Percentiles rank a stretch among this genome's conserved stretches.
Conservation (phyloP, 352 stramenopile genomes). For the Salisapilia sapeloensis region DNA sequence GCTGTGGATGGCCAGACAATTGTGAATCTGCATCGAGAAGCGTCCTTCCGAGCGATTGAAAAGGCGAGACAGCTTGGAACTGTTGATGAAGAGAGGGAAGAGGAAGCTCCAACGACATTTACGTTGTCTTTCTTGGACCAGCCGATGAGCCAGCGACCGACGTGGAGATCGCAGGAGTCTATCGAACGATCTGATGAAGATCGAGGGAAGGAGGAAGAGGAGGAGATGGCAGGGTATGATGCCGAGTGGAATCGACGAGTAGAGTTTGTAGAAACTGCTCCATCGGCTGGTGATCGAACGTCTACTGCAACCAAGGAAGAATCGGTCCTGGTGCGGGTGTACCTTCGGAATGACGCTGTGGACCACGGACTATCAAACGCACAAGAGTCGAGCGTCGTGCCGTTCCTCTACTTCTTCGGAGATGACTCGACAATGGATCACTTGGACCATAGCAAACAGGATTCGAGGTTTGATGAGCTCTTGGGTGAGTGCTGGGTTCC, state of each 20-base stretch:
- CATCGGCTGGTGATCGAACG: neutral
- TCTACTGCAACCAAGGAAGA: too few relatives aligned
- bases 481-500: conserved; percentile 68
- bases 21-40: conserved; percentile 62
- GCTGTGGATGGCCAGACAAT: conserved; percentile 66
- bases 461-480: conserved; percentile 59
- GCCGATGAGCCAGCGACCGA: conserved; percentile 8
- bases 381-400: conserved; percentile 72
- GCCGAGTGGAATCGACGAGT: conserved; percentile 74
- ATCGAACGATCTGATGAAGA: conserved; percentile 1
- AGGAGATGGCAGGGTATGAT: conserved; percentile 17
- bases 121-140: conserved; percentile 62
- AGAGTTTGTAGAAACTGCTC: conserved; percentile 41
- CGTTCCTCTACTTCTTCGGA: conserved; percentile 80
- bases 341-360: conserved; percentile 46
- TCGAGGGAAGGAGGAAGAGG: conserved; percentile 1
- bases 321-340: conserved; percentile 57
- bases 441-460: conserved; percentile 72
- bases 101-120: conserved; percentile 11
- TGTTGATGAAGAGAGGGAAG: conserved; percentile 3
- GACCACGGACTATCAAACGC: conserved; percentile 59
- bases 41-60: conserved; percentile 62
- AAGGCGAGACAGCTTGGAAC: conserved; percentile 23
- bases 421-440: conserved; percentile 78
- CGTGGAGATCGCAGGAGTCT: conserved; percentile 3